These are phyloP conservation scores for Pseudomonodictys pantanalensis DNA, from an alignment of 495 filamentous ascomycete genomes.

Conservation along the genomic window DNA sequence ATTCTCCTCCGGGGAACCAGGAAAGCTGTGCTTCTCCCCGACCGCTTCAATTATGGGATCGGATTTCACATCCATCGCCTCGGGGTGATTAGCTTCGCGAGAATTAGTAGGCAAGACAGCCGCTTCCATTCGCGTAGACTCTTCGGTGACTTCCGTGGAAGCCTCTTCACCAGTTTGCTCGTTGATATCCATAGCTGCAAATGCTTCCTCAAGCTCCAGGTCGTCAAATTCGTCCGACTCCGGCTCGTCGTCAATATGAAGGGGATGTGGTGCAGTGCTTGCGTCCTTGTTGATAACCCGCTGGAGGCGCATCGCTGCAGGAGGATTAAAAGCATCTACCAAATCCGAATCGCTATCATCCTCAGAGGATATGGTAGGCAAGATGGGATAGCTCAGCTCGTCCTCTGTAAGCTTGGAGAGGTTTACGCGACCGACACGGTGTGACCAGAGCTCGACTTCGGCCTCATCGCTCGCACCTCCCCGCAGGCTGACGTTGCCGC, in stretches of 20 bases:
- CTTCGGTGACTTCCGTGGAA: background rate
- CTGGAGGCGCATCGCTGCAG: background rate
- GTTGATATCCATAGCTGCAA: background rate
- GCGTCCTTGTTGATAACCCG: background rate
- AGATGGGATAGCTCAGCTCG: slow-evolving; percentile 5
- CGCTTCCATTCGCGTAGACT: background rate
- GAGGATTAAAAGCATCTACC: slow-evolving; percentile 1
- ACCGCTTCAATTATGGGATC: background rate
- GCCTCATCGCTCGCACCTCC: background rate
- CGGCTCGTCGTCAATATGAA: background rate
- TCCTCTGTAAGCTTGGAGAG: background rate
- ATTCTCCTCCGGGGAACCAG: background rate
- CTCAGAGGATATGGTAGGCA: background rate
- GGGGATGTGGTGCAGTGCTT: background rate
- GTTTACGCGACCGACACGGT: slow-evolving; percentile 15
- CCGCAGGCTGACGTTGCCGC: background rate
- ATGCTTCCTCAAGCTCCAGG: background rate
- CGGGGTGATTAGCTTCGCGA: background rate
- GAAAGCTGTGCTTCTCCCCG: background rate
- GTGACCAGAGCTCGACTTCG: background rate
- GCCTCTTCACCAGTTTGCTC: background rate
- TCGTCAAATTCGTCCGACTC: too few relatives aligned
- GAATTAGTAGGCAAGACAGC: background rate
- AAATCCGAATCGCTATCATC: slow-evolving; percentile 5
- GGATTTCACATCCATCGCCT: background rate